Percentiles rank a stretch among this genome's conserved stretches.
These are phyloP conservation scores for Saccharomycopsis guyanensis DNA, from an alignment of 805 yeast species.

Conservation along the genomic window DNA sequence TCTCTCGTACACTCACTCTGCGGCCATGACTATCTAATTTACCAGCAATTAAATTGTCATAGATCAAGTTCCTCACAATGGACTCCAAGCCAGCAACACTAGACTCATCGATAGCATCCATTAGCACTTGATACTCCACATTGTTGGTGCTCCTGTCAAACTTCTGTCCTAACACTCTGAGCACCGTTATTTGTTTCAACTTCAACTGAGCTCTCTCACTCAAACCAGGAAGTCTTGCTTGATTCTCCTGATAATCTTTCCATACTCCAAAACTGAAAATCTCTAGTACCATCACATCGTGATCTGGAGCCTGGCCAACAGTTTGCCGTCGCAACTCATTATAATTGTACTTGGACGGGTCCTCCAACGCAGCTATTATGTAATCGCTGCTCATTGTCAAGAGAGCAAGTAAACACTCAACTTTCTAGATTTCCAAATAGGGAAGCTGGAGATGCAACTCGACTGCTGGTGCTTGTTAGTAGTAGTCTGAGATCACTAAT, in stretches of 20 bases:
- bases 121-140: neutral
- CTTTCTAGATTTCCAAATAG: too few relatives aligned
- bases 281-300: neutral
- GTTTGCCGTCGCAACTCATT: neutral
- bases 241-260: neutral
- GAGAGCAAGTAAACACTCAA: too few relatives aligned
- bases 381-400: neutral
- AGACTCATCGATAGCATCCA: neutral
- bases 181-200: conserved; percentile 2
- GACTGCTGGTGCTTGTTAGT: too few relatives aligned
- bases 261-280: conserved; percentile 1
- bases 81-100: neutral
- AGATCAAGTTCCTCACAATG: neutral
- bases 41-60: neutral
- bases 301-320: neutral
- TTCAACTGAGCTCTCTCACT: neutral
- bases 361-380: neutral
- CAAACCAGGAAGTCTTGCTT: neutral
- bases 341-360: neutral
- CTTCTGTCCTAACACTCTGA: neutral
- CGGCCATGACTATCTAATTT: neutral
- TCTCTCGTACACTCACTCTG: neutral
- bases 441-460: too few relatives aligned
- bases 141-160: neutral
- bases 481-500: too few relatives aligned